Evolutionary conservation across 306 rosid species (phyloP).

Genomic region (Myrica gale): DNA sequence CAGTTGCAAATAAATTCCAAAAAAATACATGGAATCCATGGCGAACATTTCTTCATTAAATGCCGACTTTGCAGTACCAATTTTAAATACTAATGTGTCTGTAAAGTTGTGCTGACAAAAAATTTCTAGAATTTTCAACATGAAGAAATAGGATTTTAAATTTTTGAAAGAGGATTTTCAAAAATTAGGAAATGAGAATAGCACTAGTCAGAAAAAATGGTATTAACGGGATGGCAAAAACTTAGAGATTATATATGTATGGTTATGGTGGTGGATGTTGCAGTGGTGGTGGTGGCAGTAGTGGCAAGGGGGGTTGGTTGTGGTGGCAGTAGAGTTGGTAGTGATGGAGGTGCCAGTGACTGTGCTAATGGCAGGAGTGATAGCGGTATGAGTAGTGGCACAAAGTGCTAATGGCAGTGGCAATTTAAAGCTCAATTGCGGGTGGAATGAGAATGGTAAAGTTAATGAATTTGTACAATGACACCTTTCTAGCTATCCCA

Average conservation of each 20-base stretch:
- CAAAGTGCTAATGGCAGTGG: not conserved
- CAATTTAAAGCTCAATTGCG: not conserved
- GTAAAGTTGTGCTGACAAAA: not conserved
- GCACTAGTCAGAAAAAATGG: not conserved
- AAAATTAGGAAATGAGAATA: not conserved
- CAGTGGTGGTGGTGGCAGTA: not conserved
- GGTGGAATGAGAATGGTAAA: not conserved
- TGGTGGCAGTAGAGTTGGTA: not conserved
- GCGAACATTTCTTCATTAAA: not conserved
- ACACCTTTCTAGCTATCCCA: not conserved
- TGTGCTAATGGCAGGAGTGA: not conserved
- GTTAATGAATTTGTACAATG: not conserved
- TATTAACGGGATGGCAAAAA: not conserved
- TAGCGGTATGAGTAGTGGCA: not conserved
- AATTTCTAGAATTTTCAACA: not conserved
- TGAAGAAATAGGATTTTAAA: not conserved
- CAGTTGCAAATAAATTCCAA: not conserved
- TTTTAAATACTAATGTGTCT: not conserved
- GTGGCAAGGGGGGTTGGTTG: not conserved
- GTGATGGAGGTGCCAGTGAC: not conserved
- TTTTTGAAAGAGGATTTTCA: not conserved
- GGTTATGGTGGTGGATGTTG: not conserved
- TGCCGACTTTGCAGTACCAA: not conserved
- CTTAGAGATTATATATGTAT: not conserved
- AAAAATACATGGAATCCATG: not conserved